Evolutionary conservation across 2,329 filamentous ascomycete species (phyloP).

Genomic region (Furcasterigmium furcatum): DNA sequence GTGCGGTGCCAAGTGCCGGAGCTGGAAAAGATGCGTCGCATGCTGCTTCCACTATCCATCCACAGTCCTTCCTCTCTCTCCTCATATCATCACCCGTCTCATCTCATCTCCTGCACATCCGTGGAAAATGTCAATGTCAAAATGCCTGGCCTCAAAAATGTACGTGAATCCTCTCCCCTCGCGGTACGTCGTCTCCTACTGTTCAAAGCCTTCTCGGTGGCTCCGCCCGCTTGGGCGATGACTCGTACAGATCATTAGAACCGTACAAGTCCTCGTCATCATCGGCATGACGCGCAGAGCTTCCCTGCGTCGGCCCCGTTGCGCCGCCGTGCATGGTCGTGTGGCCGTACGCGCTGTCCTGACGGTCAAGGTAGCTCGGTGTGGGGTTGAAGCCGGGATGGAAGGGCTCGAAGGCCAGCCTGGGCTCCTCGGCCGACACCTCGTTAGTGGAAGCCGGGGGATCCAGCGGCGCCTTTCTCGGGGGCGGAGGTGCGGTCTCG

Average conservation of each 20-base stretch:
- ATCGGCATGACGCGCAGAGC: constrained; percentile 10
- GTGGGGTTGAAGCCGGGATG: constrained; percentile 30
- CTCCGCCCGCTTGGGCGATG: constrained; percentile 32
- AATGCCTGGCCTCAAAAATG: too few species aligned
- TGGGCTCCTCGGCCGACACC: constrained; percentile 26
- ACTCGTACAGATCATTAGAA: constrained; percentile 37
- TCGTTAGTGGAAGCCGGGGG: not conserved
- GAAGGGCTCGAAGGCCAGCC: constrained; percentile 31
- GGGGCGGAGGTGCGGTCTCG: constrained; percentile 2
- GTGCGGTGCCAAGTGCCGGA: too few species aligned
- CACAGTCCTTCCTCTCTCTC: too few species aligned
- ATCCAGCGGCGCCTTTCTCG: not conserved
- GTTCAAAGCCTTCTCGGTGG: constrained; percentile 13
- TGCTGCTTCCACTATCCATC: too few species aligned
- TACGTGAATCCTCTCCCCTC: too few species aligned
- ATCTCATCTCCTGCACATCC: too few species aligned
- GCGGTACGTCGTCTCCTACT: too few species aligned
- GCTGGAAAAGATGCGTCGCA: too few species aligned
- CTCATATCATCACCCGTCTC: too few species aligned
- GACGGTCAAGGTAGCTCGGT: constrained; percentile 29
- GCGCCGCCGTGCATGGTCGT: constrained; percentile 37
- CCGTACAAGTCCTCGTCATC: constrained; percentile 23
- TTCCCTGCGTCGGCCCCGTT: constrained; percentile 3
- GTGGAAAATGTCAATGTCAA: too few species aligned
- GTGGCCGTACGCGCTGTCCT: constrained; percentile 37